phyloP scores from a whole-genome alignment of 371 early-diverging fungal species.

The Coemansia sp. region DNA sequence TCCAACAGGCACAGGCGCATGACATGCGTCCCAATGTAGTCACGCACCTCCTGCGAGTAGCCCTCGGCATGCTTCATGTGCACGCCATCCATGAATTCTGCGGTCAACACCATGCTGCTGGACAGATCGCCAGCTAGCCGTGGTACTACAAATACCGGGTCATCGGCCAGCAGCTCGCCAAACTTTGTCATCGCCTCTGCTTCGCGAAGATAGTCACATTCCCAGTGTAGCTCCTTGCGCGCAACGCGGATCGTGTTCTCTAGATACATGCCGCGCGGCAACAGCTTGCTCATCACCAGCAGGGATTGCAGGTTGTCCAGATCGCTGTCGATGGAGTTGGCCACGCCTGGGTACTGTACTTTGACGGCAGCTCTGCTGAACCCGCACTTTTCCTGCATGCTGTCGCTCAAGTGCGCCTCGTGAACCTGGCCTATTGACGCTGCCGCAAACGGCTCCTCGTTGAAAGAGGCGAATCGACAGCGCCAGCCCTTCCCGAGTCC shows the following conservation, averaged over 20 bases:
- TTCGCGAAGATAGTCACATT: constrained; percentile 91
- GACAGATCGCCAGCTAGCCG: constrained; percentile 67
- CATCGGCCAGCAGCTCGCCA: constrained; percentile 59
- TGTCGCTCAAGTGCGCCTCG: constrained; percentile 25
- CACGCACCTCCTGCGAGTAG: constrained; percentile 66
- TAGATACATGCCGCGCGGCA: constrained; percentile 93
- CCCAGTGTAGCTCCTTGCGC: constrained; percentile 88
- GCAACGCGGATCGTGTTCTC: constrained; percentile 94
- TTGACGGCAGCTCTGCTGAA: constrained; percentile 79
- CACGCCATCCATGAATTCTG: constrained; percentile 78
- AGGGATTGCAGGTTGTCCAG: constrained; percentile 80
- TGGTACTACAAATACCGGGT: constrained; percentile 76
- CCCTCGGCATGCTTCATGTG: constrained; percentile 65
- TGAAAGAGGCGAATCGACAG: constrained; percentile 66
- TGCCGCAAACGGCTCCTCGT: constrained; percentile 83
- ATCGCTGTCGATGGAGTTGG: constrained; percentile 84
- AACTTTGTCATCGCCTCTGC: constrained; percentile 76
- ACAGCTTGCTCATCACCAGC: constrained; percentile 73
- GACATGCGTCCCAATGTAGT: constrained; percentile 65
- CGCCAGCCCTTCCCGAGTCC: constrained; percentile 84
- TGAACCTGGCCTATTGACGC: constrained; percentile 98
- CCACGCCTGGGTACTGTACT: constrained; percentile 96
- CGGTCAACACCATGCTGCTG: constrained; percentile 73
- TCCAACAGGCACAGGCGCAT: constrained; percentile 85
- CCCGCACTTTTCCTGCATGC: constrained; percentile 17